Evolutionary conservation across 1,284 basidiomycete species (phyloP).

Genomic region (Puccinia novopanici): DNA sequence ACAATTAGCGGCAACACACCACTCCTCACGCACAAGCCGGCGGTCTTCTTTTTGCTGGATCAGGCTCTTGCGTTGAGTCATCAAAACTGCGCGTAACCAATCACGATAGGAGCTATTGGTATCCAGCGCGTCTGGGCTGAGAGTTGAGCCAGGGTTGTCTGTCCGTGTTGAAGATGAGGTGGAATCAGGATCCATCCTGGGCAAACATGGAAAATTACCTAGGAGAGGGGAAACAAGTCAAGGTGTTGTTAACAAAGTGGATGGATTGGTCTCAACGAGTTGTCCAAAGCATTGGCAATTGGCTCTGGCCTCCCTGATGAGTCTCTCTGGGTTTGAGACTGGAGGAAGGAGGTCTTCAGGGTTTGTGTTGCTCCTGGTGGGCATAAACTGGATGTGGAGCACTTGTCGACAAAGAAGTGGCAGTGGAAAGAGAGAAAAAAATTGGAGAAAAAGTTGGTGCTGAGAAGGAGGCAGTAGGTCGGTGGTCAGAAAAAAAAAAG

Average conservation of each 20-base stretch:
- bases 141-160: no score
- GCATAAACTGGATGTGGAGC: neutral
- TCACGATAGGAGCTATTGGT: neutral
- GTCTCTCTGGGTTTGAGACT: neutral
- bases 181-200: neutral
- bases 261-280: neutral
- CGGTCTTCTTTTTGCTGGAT: neutral
- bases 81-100: neutral
- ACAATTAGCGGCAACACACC: neutral
- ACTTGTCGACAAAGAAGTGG: neutral
- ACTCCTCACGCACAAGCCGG: neutral
- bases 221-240: neutral
- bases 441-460: no score
- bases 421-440: no score
- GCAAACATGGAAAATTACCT: no score
- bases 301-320: neutral
- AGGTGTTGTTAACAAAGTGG: no score
- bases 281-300: no score
- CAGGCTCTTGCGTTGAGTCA: neutral
- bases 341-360: neutral
- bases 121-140: no score
- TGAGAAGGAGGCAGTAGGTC: no score
- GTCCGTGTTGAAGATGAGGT: neutral
- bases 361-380: neutral
- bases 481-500: no score